Percentiles rank a stretch among this genome's conserved stretches.
phyloP scores from a whole-genome alignment of 2,329 filamentous ascomycete genomes.

The Curvularia eragrostidis region DNA sequence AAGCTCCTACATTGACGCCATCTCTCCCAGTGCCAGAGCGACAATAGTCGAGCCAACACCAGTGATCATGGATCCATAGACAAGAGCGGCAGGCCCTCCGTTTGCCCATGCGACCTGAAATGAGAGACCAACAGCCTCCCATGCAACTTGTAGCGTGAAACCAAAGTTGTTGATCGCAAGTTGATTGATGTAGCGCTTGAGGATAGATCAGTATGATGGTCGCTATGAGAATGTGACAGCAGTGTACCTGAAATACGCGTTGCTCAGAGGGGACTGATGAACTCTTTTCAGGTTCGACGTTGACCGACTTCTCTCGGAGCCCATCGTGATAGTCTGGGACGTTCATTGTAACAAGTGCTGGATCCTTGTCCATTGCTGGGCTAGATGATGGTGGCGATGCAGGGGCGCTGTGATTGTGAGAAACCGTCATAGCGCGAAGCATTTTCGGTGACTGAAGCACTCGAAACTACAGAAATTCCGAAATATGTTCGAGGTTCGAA shows the following conservation, averaged over 20 bases:
- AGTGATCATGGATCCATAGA: conserved; percentile 28
- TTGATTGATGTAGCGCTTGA: conserved; percentile 27
- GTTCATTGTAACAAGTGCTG: not conserved
- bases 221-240: not conserved
- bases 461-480: not conserved
- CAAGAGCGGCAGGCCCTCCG: conserved; percentile 28
- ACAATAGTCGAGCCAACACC: conserved; percentile 32
- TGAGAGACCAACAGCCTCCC: conserved; percentile 21
- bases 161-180: conserved; percentile 22
- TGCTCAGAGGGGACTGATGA: not conserved
- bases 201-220: not conserved
- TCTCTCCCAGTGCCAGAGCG: conserved; percentile 35
- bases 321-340: conserved; percentile 1
- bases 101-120: conserved; percentile 24
- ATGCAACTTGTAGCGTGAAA: conserved; percentile 20
- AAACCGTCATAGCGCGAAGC: not conserved
- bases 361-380: not conserved
- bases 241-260: conserved; percentile 1
- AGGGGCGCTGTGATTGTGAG: not conserved
- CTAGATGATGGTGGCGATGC: not conserved
- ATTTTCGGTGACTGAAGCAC: not conserved
- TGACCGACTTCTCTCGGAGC: not conserved
- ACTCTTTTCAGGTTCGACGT: too few relatives aligned
- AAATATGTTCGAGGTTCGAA: too few relatives aligned
- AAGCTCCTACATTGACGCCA: conserved; percentile 30